These are phyloP conservation scores for Pichia inconspicua DNA, from an alignment of 1,139 yeast genomes.

Conservation along the genomic window DNA sequence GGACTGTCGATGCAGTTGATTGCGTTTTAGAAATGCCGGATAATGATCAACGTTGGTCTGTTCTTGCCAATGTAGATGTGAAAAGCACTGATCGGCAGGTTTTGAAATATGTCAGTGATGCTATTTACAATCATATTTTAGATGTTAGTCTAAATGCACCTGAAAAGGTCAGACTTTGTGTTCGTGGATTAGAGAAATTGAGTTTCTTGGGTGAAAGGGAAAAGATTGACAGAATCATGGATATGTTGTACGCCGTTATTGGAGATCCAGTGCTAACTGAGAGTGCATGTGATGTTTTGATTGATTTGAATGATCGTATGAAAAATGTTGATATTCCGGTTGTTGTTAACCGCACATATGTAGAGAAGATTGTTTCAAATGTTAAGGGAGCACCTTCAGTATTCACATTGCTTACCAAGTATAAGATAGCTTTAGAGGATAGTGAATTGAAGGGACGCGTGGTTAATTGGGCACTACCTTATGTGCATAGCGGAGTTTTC, in stretches of 20 bases:
- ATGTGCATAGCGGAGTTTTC: neutral
- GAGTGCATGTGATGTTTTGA: neutral
- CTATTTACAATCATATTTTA: neutral
- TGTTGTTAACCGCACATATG: neutral
- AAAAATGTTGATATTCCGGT: neutral
- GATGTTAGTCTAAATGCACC: neutral
- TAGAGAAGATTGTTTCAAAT: neutral
- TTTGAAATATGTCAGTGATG: neutral
- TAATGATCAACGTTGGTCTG: neutral
- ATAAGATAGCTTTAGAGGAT: neutral
- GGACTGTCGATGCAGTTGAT: neutral
- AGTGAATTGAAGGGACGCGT: constrained; percentile 1
- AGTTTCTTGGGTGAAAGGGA: neutral
- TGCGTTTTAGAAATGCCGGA: neutral
- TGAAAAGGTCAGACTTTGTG: neutral
- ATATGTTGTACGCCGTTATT: constrained; percentile 1
- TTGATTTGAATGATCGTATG: neutral
- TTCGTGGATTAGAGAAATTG: neutral
- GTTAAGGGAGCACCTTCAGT: neutral
- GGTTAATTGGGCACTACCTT: constrained; percentile 7
- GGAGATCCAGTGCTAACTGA: neutral
- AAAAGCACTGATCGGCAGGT: neutral
- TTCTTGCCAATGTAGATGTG: neutral
- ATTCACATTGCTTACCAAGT: neutral
- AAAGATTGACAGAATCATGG: constrained; percentile 1